A percentile compares a stretch with the other conserved stretches of the same genome.
Evolutionary conservation across 2,329 filamentous ascomycete genomes (phyloP).

Genomic region (Cordyceps farinosa): DNA sequence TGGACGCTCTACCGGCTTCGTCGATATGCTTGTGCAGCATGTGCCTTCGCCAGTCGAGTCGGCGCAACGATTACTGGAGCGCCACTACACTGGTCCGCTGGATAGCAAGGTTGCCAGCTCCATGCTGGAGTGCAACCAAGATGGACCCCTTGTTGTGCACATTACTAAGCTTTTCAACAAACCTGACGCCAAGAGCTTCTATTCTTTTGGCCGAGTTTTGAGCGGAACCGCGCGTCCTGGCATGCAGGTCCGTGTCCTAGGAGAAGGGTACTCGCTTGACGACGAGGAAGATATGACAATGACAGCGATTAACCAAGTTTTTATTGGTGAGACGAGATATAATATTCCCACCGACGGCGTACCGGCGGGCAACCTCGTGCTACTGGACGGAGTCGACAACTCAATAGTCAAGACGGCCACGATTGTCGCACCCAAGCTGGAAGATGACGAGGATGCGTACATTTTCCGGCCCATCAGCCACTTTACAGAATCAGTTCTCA

Average conservation of each 20-base stretch:
- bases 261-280: constrained; percentile 92
- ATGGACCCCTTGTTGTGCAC: constrained; percentile 87
- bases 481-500: constrained; percentile 96
- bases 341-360: constrained; percentile 89
- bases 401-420: constrained; percentile 98
- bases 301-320: constrained; percentile 79
- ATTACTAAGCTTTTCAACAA: constrained; percentile 92
- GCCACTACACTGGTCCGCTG: constrained; percentile 86
- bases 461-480: constrained; percentile 92
- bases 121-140: constrained; percentile 79
- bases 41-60: constrained; percentile 82
- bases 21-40: constrained; percentile 91
- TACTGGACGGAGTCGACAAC: constrained; percentile 92
- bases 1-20: constrained; percentile 81
- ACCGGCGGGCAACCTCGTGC: constrained; percentile 87
- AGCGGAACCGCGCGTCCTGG: constrained; percentile 84
- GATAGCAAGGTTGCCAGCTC: constrained; percentile 76
- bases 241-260: constrained; percentile 81
- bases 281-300: constrained; percentile 96
- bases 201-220: constrained; percentile 86
- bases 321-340: constrained; percentile 89
- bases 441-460: constrained; percentile 86
- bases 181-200: constrained; percentile 83
- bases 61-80: constrained; percentile 70
- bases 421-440: constrained; percentile 73